Evolutionary conservation across 2,329 filamentous ascomycete species (phyloP).

Genomic region (Calonectria pseudoturangicola): DNA sequence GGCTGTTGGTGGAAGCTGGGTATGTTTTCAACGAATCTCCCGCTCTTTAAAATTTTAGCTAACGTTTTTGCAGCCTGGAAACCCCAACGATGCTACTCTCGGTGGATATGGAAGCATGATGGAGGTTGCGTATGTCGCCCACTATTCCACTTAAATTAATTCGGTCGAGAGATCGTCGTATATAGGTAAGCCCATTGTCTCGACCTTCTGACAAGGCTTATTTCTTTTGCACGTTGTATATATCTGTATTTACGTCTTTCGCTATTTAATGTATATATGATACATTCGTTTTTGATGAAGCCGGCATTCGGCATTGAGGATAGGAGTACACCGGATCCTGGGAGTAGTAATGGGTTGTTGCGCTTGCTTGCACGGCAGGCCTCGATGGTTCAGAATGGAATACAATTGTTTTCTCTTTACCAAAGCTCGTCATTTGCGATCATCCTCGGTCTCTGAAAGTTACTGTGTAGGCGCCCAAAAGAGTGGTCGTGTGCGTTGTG

Average conservation of each 20-base stretch:
- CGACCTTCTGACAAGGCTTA: background rate
- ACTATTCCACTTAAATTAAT: conserved; percentile 52
- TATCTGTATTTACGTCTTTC: background rate
- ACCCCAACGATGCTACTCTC: conserved; percentile 64
- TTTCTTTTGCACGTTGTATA: background rate
- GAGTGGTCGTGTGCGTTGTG: background rate
- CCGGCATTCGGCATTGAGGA: background rate
- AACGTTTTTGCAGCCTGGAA: conserved; percentile 62
- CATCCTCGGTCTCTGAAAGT: too few species aligned
- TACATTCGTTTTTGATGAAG: background rate
- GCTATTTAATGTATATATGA: background rate
- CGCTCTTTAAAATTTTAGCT: background rate
- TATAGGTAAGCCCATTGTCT: too few species aligned
- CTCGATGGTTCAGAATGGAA: background rate
- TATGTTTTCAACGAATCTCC: conserved; percentile 53
- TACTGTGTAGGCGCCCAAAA: too few species aligned
- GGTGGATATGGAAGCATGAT: conserved; percentile 67
- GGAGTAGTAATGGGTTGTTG: background rate
- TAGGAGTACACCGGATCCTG: background rate
- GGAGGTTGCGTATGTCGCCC: conserved; percentile 69
- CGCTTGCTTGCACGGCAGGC: background rate
- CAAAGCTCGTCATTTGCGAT: too few species aligned
- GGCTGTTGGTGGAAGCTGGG: conserved; percentile 70
- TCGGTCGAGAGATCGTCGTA: background rate
- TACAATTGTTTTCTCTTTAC: background rate